phyloP scores from a whole-genome alignment of 1,139 yeast species.

The Pneumocystis jirovecii region DNA sequence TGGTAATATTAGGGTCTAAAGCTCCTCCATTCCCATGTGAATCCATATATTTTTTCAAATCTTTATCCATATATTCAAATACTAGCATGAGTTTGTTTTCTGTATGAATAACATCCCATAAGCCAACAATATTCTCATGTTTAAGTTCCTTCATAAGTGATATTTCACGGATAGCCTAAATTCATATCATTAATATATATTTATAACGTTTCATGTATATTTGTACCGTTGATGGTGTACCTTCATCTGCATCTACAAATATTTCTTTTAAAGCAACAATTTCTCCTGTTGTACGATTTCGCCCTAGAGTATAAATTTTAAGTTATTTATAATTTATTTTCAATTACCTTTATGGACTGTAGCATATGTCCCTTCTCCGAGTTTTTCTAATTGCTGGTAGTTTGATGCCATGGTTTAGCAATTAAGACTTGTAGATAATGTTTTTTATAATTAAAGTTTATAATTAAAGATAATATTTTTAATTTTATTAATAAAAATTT shows the following conservation, averaged over 20 bases:
- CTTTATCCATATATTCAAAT: slow-evolving; percentile 84
- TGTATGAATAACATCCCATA: slow-evolving; percentile 92
- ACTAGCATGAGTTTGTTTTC: slow-evolving; percentile 87
- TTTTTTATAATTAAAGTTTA: not conserved
- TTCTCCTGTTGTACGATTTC: slow-evolving; percentile 46
- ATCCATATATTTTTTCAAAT: slow-evolving; percentile 93
- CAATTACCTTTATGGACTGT: slow-evolving; percentile 94
- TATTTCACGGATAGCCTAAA: slow-evolving; percentile 74
- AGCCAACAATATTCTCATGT: slow-evolving; percentile 79
- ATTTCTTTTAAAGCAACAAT: slow-evolving; percentile 91
- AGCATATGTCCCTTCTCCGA: slow-evolving; percentile 61
- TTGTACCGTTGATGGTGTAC: slow-evolving; percentile 71
- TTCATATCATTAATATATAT: not conserved
- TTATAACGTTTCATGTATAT: not conserved
- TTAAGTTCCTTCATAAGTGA: slow-evolving; percentile 83
- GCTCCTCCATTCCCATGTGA: slow-evolving; percentile 82
- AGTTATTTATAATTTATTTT: slow-evolving; percentile 34
- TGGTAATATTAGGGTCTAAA: slow-evolving; percentile 48
- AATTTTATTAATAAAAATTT: not conserved
- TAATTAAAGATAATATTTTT: not conserved
- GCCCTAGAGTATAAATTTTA: not conserved
- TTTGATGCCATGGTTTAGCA: not conserved
- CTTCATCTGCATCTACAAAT: slow-evolving; percentile 92
- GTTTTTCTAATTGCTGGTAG: slow-evolving; percentile 12
- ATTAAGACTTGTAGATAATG: not conserved